Evolutionary conservation across 2,329 filamentous ascomycete species (phyloP), one percentile per base, ranked within the genome.

Genomic region (Macroventuria anomochaeta): DNA sequence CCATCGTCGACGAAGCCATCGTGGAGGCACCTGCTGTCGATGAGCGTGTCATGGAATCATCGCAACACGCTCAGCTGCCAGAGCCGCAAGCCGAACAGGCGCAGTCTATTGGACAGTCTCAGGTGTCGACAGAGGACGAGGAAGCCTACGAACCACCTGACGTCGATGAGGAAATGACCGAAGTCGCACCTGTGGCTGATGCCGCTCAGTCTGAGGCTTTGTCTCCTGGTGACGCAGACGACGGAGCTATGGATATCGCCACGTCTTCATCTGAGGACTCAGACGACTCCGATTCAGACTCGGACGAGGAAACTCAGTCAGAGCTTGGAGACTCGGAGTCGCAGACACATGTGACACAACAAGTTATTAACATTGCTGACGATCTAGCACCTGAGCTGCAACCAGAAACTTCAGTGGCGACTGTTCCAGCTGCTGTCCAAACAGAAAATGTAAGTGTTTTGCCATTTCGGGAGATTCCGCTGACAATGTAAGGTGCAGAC

Each of bases 301-400:
- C 61, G 5, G 57, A 58, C 17, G 55, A 60, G 10, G 61, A 59
- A 11, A 62, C 64, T 7, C 39, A 54, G 13, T 55, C 55, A 18
- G 62, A 67, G 26, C 43, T 56, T 25, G 56, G 33, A 31, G 28
- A 47, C 12, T 40, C 62, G 25, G 53, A 52, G 10, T 53, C 55
- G 20, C 29, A 49, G 15, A n/a, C 17, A 20, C 20, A 28, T 18
- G 18, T 32, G n/a, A 25, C 46, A 10, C 50, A 63, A 13, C 49
- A 50, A 17, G 52, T 56, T 46, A 51, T 53, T 56, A 52, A 59
- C 43, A 53, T 66, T 55, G 68, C 74, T 65, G 69, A 76, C 48
- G 71, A 77, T 62, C 50, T 77, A 56, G 77, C 74, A 38, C 71
- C 70, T 26, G 75, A 78, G 58, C 56, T 76, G 39, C 76, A 77